These are phyloP conservation scores for Globisporangium canariense DNA, from an alignment of 352 stramenopile species.

Conservation along the genomic window DNA sequence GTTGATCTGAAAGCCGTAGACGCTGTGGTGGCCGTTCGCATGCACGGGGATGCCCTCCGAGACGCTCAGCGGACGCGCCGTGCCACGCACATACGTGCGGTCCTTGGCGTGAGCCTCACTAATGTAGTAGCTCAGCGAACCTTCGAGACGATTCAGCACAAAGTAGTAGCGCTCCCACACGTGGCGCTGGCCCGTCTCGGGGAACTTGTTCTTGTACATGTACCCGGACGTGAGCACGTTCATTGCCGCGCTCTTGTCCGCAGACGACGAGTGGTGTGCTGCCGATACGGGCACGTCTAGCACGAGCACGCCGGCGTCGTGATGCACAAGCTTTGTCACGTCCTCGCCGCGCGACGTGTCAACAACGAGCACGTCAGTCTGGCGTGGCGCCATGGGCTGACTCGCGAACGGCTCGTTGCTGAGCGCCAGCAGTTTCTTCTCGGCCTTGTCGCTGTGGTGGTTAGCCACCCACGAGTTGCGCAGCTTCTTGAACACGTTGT, in stretches of 20 bases:
- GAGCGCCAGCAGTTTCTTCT: slow-evolving; percentile 72
- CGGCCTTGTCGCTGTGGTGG: slow-evolving; percentile 43
- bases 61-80: slow-evolving; percentile 69
- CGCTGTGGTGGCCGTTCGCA: slow-evolving; percentile 59
- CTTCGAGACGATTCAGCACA: slow-evolving; percentile 69
- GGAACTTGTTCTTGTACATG: slow-evolving; percentile 88
- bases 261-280: slow-evolving; percentile 11
- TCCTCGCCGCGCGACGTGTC: slow-evolving; percentile 84
- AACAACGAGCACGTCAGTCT: slow-evolving; percentile 71
- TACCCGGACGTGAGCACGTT: slow-evolving; percentile 81
- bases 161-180: slow-evolving; percentile 88
- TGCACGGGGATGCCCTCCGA: slow-evolving; percentile 77
- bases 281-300: slow-evolving; percentile 43
- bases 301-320: slow-evolving; percentile 68
- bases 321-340: slow-evolving; percentile 74
- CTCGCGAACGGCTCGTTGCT: slow-evolving; percentile 65
- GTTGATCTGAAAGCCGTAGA: slow-evolving; percentile 86
- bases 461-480: slow-evolving; percentile 77
- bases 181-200: slow-evolving; percentile 75
- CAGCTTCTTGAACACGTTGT: slow-evolving; percentile 76
- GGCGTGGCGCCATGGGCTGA: slow-evolving; percentile 39
- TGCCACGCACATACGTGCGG: slow-evolving; percentile 81
- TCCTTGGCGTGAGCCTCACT: slow-evolving; percentile 83
- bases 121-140: slow-evolving; percentile 83
- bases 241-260: slow-evolving; percentile 29